Evolutionary conservation across 139 green algal species (phyloP).

Genomic region (Haematococcus sp.): DNA sequence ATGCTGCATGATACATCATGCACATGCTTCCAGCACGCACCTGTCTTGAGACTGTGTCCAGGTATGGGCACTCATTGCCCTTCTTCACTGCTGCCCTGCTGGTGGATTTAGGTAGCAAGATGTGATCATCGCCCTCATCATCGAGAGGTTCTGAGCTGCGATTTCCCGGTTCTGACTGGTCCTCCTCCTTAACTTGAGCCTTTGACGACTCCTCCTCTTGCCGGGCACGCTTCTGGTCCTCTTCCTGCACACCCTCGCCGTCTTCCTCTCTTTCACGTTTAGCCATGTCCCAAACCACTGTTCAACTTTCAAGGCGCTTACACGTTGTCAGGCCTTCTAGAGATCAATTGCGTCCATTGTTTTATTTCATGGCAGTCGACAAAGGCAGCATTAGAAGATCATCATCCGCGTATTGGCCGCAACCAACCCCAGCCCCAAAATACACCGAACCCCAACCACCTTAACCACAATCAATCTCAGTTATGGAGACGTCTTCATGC

Average conservation of each 20-base stretch:
- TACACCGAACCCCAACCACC: too few relatives aligned
- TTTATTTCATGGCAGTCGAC: too few relatives aligned
- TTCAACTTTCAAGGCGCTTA: too few relatives aligned
- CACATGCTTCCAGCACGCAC: slow-evolving; percentile 22
- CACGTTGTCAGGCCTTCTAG: too few relatives aligned
- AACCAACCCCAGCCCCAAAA: too few relatives aligned
- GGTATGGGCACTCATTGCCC: slow-evolving; percentile 90
- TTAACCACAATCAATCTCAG: too few relatives aligned
- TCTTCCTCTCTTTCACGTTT: background rate
- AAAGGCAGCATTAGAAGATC: too few relatives aligned
- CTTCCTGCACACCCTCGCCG: slow-evolving; percentile 1
- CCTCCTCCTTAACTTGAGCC: slow-evolving; percentile 7
- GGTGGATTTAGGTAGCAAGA: slow-evolving; percentile 39
- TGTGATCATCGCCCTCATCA: slow-evolving; percentile 26
- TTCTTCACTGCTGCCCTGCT: slow-evolving; percentile 46
- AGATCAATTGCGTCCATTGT: too few relatives aligned
- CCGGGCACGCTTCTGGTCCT: background rate
- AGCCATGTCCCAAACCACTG: too few relatives aligned
- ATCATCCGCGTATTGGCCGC: too few relatives aligned
- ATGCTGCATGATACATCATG: slow-evolving; percentile 5
- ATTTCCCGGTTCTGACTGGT: background rate
- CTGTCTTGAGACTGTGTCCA: slow-evolving; percentile 93
- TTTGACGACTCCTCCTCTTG: background rate
- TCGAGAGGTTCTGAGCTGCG: background rate
- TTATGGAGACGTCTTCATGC: slow-evolving; percentile 8